Percentiles rank a stretch among this genome's conserved stretches.
phyloP scores from a whole-genome alignment of 306 rosid species.

The Rosa persica region DNA sequence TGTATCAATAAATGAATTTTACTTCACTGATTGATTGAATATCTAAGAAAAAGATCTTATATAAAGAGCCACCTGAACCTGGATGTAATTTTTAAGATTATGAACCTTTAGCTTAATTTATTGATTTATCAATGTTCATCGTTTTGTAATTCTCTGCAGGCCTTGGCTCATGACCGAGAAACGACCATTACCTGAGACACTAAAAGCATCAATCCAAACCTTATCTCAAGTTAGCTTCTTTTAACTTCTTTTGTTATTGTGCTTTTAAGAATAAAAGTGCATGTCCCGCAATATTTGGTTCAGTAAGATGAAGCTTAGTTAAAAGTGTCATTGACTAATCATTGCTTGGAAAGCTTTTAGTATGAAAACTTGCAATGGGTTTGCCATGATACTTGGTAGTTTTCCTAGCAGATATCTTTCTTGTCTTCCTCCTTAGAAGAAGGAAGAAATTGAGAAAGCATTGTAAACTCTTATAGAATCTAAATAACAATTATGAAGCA shows the following conservation, averaged over 20 bases:
- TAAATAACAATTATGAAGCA: not conserved
- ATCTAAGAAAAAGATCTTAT: not conserved
- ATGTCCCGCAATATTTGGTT: not conserved
- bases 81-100: not conserved
- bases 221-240: conserved; percentile 48
- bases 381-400: not conserved
- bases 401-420: not conserved
- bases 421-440: not conserved
- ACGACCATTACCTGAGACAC: conserved; percentile 32
- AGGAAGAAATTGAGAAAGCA: not conserved
- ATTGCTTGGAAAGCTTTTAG: not conserved
- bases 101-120: not conserved
- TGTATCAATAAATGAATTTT: not conserved
- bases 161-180: conserved; percentile 69
- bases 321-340: not conserved
- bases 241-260: not conserved
- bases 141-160: conserved; percentile 45
- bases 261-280: not conserved
- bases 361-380: not conserved
- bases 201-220: conserved; percentile 42
- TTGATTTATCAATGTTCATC: conserved; percentile 16
- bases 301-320: not conserved
- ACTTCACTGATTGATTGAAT: not conserved
- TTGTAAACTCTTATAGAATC: not conserved
- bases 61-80: not conserved